Evolutionary conservation across 2,329 filamentous ascomycete genomes (phyloP).

Genomic region (Aspergillus versicolor): DNA sequence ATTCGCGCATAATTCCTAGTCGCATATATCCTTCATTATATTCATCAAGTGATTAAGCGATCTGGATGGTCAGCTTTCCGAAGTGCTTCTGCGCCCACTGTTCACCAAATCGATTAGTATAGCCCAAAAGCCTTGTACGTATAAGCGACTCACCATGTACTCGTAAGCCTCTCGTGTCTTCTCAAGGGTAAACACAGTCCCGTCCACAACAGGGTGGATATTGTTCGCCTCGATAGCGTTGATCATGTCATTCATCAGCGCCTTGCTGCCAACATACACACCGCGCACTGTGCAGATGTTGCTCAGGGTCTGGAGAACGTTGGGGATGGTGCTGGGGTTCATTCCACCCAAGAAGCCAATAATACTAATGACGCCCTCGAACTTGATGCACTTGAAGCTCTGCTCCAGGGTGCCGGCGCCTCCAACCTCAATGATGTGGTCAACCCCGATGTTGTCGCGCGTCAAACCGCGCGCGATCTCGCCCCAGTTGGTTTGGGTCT

Average conservation of each 20-base stretch:
- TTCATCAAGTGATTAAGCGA: constrained; percentile 23
- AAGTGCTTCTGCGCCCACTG: constrained; percentile 55
- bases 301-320: constrained; percentile 52
- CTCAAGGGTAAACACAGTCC: constrained; percentile 56
- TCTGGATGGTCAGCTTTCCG: constrained; percentile 55
- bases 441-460: constrained; percentile 54
- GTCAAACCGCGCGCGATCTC: constrained; percentile 53
- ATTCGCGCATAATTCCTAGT: background rate
- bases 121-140: background rate
- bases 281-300: constrained; percentile 58
- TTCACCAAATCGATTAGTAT: constrained; percentile 20
- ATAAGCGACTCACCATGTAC: constrained; percentile 46
- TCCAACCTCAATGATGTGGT: constrained; percentile 66
- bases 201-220: constrained; percentile 60
- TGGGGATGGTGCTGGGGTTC: constrained; percentile 48
- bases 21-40: background rate
- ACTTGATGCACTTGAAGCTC: constrained; percentile 53
- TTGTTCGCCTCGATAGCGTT: constrained; percentile 58
- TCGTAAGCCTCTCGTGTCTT: constrained; percentile 56
- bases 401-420: constrained; percentile 61
- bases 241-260: constrained; percentile 61
- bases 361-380: constrained; percentile 56
- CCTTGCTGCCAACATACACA: constrained; percentile 56
- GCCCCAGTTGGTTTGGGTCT: constrained; percentile 59
- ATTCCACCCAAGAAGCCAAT: constrained; percentile 59